These are phyloP conservation scores for Phialophora expanda DNA, from an alignment of 2,329 filamentous ascomycete genomes.

Conservation along the genomic window DNA sequence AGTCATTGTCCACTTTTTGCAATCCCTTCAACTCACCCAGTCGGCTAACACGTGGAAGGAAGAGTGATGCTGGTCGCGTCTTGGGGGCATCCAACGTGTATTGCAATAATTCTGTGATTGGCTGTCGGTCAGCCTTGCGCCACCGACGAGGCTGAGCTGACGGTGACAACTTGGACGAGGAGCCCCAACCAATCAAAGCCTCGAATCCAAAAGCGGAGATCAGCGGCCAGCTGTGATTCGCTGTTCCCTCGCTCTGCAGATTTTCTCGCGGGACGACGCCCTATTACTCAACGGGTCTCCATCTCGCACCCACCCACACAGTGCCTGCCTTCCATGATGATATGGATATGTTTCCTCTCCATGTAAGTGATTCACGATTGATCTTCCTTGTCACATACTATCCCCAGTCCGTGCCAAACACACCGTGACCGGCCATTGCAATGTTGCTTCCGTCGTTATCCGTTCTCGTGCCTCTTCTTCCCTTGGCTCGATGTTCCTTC, in stretches of 20 bases:
- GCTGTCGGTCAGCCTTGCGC: too few relatives aligned
- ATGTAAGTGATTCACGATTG: slow-evolving; percentile 2
- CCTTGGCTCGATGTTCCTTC: slow-evolving; percentile 40
- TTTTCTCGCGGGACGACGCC: neutral
- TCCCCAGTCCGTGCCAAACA: neutral
- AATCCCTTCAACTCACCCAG: neutral
- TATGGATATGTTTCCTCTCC: neutral
- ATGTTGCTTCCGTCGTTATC: slow-evolving; percentile 18
- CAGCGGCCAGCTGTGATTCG: slow-evolving; percentile 5
- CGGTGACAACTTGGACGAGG: neutral
- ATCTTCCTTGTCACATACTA: neutral
- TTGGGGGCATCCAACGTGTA: neutral
- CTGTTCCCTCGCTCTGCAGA: neutral
- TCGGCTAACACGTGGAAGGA: neutral
- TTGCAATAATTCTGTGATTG: too few relatives aligned
- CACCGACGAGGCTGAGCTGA: too few relatives aligned
- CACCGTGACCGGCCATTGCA: neutral
- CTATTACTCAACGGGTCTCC: slow-evolving; percentile 11
- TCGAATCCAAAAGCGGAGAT: neutral
- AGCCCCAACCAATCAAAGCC: slow-evolving; percentile 6
- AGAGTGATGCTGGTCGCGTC: neutral
- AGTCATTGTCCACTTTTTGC: neutral
- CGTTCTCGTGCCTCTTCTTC: slow-evolving; percentile 24
- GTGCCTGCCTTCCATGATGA: neutral
- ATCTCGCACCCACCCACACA: neutral